A percentile compares a stretch with the other conserved stretches of the same genome.
These are phyloP conservation scores for Galium porrigens DNA, from an alignment of 305 asterid species.

Conservation along the genomic window DNA sequence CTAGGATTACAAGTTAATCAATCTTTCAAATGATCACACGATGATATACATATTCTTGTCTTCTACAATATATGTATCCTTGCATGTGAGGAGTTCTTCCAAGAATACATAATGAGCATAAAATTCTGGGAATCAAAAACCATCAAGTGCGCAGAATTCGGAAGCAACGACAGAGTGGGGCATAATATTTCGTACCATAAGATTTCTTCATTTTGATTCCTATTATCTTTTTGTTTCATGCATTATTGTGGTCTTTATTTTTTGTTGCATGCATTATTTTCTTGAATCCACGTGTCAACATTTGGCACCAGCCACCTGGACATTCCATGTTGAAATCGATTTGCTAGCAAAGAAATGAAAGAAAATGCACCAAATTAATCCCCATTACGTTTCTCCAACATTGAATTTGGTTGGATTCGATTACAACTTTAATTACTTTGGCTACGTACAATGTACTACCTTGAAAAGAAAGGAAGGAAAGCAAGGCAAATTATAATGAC, in stretches of 20 bases:
- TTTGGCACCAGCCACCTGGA: constrained; percentile 11
- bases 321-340: constrained; percentile 6
- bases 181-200: constrained; percentile 7
- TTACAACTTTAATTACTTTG: constrained; percentile 4
- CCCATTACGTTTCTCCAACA: constrained; percentile 8
- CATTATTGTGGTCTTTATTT: constrained; percentile 14
- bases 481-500: not conserved
- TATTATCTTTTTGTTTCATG: constrained; percentile 19
- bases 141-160: constrained; percentile 26
- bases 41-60: not conserved
- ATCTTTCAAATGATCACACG: not conserved
- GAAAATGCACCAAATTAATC: constrained; percentile 4
- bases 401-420: constrained; percentile 10
- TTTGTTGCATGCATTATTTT: constrained; percentile 24
- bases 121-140: constrained; percentile 4
- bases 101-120: constrained; percentile 11
- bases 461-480: not conserved
- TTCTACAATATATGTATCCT: constrained; percentile 9
- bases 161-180: constrained; percentile 36
- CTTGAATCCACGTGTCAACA: constrained; percentile 28
- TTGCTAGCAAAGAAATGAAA: not conserved
- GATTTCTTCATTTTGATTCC: constrained; percentile 19
- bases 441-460: not conserved
- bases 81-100: constrained; percentile 38
- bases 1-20: not conserved